These are phyloP conservation scores for Kodamaea alishanica DNA, from an alignment of 1,139 yeast genomes.

Conservation along the genomic window DNA sequence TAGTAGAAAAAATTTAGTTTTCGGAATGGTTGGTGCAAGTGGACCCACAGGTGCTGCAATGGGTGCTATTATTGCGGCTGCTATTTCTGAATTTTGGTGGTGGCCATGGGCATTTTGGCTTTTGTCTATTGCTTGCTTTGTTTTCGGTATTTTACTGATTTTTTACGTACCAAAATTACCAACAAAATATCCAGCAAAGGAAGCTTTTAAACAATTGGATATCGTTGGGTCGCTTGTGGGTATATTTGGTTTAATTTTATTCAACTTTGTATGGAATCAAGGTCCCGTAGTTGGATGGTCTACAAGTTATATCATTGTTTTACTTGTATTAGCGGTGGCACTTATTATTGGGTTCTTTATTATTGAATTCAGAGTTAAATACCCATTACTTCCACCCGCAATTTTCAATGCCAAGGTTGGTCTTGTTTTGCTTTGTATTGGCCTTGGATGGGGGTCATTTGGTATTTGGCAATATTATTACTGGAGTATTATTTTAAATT, in stretches of 20 bases:
- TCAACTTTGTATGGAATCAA: conserved; percentile 54
- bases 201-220: conserved; percentile 30
- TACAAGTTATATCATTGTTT: conserved; percentile 41
- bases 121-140: conserved; percentile 33
- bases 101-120: conserved; percentile 58
- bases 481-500: conserved; percentile 40
- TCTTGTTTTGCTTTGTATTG: conserved; percentile 30
- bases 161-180: conserved; percentile 31
- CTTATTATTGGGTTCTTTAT: conserved; percentile 31
- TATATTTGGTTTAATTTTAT: conserved; percentile 42
- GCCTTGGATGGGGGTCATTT: conserved; percentile 58
- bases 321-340: conserved; percentile 40
- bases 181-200: conserved; percentile 5
- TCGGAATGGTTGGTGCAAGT: conserved; percentile 50
- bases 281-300: conserved; percentile 54
- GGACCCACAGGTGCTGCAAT: conserved; percentile 55
- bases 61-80: conserved; percentile 48
- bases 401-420: conserved; percentile 39
- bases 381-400: conserved; percentile 47
- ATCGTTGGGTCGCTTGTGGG: conserved; percentile 46
- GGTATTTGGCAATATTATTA: conserved; percentile 50
- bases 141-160: conserved; percentile 26
- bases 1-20: conserved; percentile 47
- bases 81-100: conserved; percentile 38
- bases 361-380: conserved; percentile 24